Evolutionary conservation across 2,329 filamentous ascomycete genomes (phyloP), one percentile per base, ranked within the genome.

Genomic region (Colletotrichum tofieldiae): DNA sequence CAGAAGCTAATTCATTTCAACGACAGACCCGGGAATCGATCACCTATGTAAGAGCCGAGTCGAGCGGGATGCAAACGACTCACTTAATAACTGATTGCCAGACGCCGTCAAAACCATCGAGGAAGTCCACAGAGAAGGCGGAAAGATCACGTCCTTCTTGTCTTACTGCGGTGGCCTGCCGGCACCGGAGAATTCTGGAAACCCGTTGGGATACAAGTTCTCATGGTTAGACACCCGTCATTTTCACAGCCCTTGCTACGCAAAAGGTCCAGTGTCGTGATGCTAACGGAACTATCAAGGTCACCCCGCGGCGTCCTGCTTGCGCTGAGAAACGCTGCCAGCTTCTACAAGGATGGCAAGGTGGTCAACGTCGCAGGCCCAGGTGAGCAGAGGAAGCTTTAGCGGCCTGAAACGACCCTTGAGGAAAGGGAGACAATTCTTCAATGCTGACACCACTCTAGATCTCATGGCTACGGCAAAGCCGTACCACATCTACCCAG

Each of bases 51-150:
- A 72, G 73, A 55, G 26, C 16, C 23, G 29, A 29, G 58, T 35
- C 52, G 8, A 55, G 29, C 9, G 52, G 29, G 20, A 92, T 59
- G 83, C 70, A 83, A 84, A 76, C 88, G 9, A 26, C 18, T 5
- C 18, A 61, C 14, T 51, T 35, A 32, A 43, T 51, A 26, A 55
- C 20, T 55, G 80, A 90, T 73, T 75, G 77, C 79, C 92, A 69
- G 93, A 96, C 80, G 95, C 95, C 55, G 90, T 98, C 82, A 93
- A 96, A 86, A 94, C 92, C 69, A 98, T 98, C 79, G 90, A 93
- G 65, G 90, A 94, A 80, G 94, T 98, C 23, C 95, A 98, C 88
- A 86, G 90, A 74, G 93, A 88, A 16, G 95, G 95, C 72, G 96
- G 95, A 81, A 96, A 96, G 87, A 93, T 98, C 81, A 86, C 87